These are phyloP conservation scores for Nitzschia sp. DNA, from an alignment of 108 stramenopile species.

Conservation along the genomic window DNA sequence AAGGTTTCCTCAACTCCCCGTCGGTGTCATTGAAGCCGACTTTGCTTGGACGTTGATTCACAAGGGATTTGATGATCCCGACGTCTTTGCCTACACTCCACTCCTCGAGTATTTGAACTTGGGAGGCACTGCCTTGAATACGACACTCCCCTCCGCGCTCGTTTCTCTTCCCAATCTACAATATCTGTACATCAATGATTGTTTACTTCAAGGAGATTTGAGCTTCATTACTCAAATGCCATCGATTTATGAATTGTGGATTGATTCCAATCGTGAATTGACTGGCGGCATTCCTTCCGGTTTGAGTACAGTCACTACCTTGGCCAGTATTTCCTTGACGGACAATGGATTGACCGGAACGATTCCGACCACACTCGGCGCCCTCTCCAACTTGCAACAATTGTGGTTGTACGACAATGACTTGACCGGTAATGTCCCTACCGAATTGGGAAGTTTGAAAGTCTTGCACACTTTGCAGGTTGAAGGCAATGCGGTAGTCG, in stretches of 20 bases:
- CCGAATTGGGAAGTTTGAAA: slow-evolving; percentile 2
- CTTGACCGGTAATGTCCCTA: slow-evolving; percentile 22
- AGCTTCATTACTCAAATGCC: not conserved
- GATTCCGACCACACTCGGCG: slow-evolving; percentile 22
- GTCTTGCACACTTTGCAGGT: slow-evolving; percentile 14
- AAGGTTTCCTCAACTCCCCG: slow-evolving; percentile 16
- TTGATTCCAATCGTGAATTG: slow-evolving; percentile 7
- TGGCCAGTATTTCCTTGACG: slow-evolving; percentile 17
- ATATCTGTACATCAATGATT: slow-evolving; percentile 23
- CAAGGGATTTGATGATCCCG: slow-evolving; percentile 4
- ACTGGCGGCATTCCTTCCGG: slow-evolving; percentile 8
- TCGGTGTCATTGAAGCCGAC: slow-evolving; percentile 5
- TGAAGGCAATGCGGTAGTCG: slow-evolving; percentile 15
- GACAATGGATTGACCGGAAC: slow-evolving; percentile 26
- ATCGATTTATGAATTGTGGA: slow-evolving; percentile 15
- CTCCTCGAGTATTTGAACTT: slow-evolving; percentile 15
- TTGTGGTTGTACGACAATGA: slow-evolving; percentile 22
- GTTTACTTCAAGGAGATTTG: slow-evolving; percentile 1
- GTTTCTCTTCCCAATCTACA: slow-evolving; percentile 21
- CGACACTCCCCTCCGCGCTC: slow-evolving; percentile 25
- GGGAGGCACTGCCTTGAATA: slow-evolving; percentile 27
- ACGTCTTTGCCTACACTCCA: not conserved
- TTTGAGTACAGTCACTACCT: slow-evolving; percentile 12
- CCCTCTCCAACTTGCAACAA: slow-evolving; percentile 10
- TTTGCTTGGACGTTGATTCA: not conserved